phyloP scores from a whole-genome alignment of 352 stramenopile species.

The Phytophthora boehmeriae region DNA sequence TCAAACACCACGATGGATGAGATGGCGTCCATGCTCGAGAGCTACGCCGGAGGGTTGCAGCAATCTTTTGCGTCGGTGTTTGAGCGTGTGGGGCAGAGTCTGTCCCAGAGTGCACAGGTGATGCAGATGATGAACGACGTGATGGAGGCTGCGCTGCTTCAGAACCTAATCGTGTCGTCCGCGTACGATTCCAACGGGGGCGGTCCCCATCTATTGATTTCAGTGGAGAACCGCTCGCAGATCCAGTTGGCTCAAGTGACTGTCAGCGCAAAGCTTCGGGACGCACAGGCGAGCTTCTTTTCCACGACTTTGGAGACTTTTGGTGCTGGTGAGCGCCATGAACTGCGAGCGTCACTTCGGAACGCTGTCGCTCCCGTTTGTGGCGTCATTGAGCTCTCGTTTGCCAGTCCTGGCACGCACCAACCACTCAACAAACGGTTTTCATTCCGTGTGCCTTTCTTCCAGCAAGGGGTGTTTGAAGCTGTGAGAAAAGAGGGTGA shows the following conservation, averaged over 20 bases:
- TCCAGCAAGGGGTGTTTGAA: conserved; percentile 46
- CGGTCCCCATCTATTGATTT: conserved; percentile 28
- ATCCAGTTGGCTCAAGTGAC: conserved; percentile 48
- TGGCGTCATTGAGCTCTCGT: conserved; percentile 41
- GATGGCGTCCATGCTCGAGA: conserved; percentile 67
- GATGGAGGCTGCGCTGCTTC: conserved; percentile 78
- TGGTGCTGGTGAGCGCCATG: conserved; percentile 21
- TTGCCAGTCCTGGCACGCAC: conserved; percentile 68
- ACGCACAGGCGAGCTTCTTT: conserved; percentile 16
- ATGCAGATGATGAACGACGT: conserved; percentile 88
- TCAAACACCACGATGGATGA: conserved; percentile 59
- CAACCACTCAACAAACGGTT: conserved; percentile 55
- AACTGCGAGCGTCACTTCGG: conserved; percentile 37
- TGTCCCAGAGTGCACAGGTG: conserved; percentile 68
- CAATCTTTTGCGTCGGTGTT: conserved; percentile 77
- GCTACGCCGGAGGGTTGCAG: conserved; percentile 64
- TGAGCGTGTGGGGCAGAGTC: conserved; percentile 67
- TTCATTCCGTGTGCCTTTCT: conserved; percentile 48
- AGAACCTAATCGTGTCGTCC: conserved; percentile 53
- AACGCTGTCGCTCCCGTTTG: conserved; percentile 13
- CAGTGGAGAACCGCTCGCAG: conserved; percentile 61
- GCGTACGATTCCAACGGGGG: conserved; percentile 23
- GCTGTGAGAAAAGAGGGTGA: conserved; percentile 26
- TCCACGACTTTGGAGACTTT: conserved; percentile 33
- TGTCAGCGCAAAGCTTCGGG: conserved; percentile 25